Base-by-base conservation (phyloP, 306 rosid genomes). In the Cicer judaicum region DNA sequence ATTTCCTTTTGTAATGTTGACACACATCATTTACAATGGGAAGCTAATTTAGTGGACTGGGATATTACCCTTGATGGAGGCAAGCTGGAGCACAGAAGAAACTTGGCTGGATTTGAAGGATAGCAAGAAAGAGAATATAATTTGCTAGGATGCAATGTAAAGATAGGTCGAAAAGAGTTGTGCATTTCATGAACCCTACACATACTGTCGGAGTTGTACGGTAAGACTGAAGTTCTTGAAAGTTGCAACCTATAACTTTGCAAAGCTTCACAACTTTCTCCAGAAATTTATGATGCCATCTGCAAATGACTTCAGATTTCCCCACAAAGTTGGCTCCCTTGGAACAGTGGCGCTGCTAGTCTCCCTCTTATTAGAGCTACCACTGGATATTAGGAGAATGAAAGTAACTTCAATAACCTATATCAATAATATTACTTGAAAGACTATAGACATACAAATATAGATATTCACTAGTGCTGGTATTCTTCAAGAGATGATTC, bases 301-400 rank as follows among this genome's bases (percentile, higher is more conserved):
- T 10, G 95, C 95, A 74, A 91, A 73, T 73, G 91, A 83, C 87
- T 84, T 91, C 56, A 91, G 72, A 83, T 78, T 89, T 47, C 81
- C 91, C 97, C 92, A 87, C 14, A 91, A 75, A 78, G 83, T 86
- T 59, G 84, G 43, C 70, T 82, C 74, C 44, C 56, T 74, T 11
- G 83, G 46, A 68, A 24, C 79, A 72, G 70, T 83, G 12, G 55
- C 81, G 75, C 16, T 76, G 52, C 62, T 75, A 39, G 47, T 60
- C 80, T 71, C 80, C 76, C 50, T 70, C 10, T 6, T 24, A 49
- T n/a, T 41, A 60, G 80, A 52, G 40, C 40, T 64, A 48, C 66
- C 86, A 44, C 88, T 86, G 80, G 59, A 77, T 42, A 84, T 79
- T 62, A 73, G 47, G 64, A 73, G 65, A 68, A 52, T 57, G 69